phyloP scores from a whole-genome alignment of 2,329 filamentous ascomycete species.

The Curvularia hawaiiensis region DNA sequence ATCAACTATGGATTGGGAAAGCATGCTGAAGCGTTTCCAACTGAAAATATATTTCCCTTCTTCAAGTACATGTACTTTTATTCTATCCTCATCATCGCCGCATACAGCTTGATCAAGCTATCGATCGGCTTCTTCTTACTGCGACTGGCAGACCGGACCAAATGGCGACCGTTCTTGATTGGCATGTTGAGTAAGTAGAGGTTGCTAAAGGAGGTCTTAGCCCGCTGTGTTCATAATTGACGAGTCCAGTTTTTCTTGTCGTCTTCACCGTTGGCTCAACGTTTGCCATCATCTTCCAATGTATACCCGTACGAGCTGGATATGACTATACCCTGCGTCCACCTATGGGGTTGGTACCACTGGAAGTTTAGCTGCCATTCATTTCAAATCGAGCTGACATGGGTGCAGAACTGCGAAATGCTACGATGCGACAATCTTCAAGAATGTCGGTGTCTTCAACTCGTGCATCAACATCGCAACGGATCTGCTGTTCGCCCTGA shows the following conservation, averaged over 20 bases:
- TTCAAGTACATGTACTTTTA: slow-evolving; percentile 51
- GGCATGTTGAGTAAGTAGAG: slow-evolving; percentile 48
- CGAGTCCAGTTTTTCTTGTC: slow-evolving; percentile 16
- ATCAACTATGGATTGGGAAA: slow-evolving; percentile 52
- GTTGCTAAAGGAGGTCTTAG: not conserved
- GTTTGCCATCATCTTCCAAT: slow-evolving; percentile 34
- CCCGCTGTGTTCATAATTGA: not conserved
- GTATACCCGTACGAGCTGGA: slow-evolving; percentile 49
- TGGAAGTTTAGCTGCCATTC: too few species aligned
- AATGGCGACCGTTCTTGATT: slow-evolving; percentile 49
- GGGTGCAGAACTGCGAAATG: slow-evolving; percentile 26
- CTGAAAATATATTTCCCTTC: slow-evolving; percentile 42
- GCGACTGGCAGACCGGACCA: slow-evolving; percentile 45
- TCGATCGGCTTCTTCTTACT: slow-evolving; percentile 56
- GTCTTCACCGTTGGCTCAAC: slow-evolving; percentile 35
- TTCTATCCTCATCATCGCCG: slow-evolving; percentile 53
- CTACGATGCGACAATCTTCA: slow-evolving; percentile 49
- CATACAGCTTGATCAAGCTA: slow-evolving; percentile 54
- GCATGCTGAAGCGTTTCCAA: slow-evolving; percentile 46
- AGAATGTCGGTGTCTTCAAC: slow-evolving; percentile 54
- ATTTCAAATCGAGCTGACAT: not conserved
- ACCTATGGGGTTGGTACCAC: slow-evolving; percentile 21
- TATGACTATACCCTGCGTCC: slow-evolving; percentile 48
- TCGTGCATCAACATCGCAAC: slow-evolving; percentile 49
- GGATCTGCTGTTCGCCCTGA: slow-evolving; percentile 48